Percentiles rank a stretch among this genome's conserved stretches.
Conservation (phyloP, 2,329 filamentous ascomycete genomes). For the Ceratocystis destructans region DNA sequence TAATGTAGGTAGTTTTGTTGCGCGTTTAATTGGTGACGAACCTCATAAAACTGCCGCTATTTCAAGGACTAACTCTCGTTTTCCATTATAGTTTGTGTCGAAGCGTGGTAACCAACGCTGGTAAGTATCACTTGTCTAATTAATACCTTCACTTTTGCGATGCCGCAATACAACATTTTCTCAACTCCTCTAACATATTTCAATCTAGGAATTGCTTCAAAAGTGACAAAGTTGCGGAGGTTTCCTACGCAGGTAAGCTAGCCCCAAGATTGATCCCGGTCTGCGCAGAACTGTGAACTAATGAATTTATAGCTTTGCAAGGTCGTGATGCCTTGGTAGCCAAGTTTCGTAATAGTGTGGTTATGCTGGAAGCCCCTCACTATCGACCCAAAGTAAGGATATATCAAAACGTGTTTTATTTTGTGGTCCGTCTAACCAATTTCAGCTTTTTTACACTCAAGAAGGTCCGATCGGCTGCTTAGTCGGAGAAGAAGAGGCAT, state of each 20-base stretch:
- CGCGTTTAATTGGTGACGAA: too few relatives aligned
- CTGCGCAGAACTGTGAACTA: not conserved
- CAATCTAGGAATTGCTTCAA: constrained; percentile 59
- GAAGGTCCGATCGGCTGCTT: constrained; percentile 35
- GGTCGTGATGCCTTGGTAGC: constrained; percentile 81
- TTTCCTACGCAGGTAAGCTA: constrained; percentile 82
- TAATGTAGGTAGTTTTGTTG: constrained; percentile 34
- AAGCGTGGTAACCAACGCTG: constrained; percentile 58
- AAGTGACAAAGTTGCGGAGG: constrained; percentile 71
- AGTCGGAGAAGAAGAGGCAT: constrained; percentile 58
- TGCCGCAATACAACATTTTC: not conserved
- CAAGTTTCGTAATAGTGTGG: constrained; percentile 92
- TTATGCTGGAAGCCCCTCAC: constrained; percentile 73
- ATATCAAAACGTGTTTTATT: not conserved
- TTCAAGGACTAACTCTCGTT: not conserved
- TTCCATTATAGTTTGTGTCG: constrained; percentile 48
- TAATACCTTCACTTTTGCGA: not conserved
- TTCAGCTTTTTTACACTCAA: constrained; percentile 39
- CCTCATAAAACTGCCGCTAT: not conserved
- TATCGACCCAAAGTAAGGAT: constrained; percentile 66
- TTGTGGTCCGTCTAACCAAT: constrained; percentile 9
- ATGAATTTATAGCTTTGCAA: constrained; percentile 56
- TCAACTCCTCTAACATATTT: not conserved
- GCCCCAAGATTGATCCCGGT: accelerated
- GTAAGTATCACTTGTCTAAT: constrained; percentile 29